These are phyloP conservation scores for Lablab purpureus DNA, from an alignment of 306 rosid species.

Conservation along the genomic window DNA sequence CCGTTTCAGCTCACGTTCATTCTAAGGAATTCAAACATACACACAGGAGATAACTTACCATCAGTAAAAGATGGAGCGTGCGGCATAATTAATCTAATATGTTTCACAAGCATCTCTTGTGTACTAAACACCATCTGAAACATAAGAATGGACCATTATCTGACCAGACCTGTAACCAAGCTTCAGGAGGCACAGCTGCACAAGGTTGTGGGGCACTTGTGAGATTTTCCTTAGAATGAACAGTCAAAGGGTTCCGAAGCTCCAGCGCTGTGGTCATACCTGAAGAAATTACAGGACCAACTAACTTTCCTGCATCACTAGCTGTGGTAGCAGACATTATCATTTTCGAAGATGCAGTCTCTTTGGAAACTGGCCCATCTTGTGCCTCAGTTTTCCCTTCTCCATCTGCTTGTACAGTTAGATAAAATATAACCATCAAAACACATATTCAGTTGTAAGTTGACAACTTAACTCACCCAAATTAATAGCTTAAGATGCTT, in stretches of 20 bases:
- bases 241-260: conserved; percentile 62
- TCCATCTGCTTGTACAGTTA: conserved; percentile 55
- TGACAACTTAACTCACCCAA: neutral
- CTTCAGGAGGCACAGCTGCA: conserved; percentile 71
- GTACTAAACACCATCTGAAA: conserved; percentile 13
- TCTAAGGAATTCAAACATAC: conserved; percentile 58
- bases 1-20: conserved; percentile 86
- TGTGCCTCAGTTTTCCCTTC: conserved; percentile 68
- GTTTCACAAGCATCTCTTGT: neutral
- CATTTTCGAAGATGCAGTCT: conserved; percentile 49
- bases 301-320: conserved; percentile 55
- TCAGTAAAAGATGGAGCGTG: conserved; percentile 12
- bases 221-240: conserved; percentile 53
- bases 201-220: conserved; percentile 53
- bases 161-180: conserved; percentile 70
- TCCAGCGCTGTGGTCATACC: conserved; percentile 70
- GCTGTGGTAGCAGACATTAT: conserved; percentile 49
- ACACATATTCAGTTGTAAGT: conserved; percentile 4
- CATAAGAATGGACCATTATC: neutral
- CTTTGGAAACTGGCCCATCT: conserved; percentile 54
- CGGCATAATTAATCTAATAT: neutral
- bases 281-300: conserved; percentile 65
- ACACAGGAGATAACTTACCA: conserved; percentile 22
- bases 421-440: conserved; percentile 33
- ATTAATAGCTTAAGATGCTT: conserved; percentile 3